phyloP scores from a whole-genome alignment of 2,329 filamentous ascomycete species.

The Talaromyces sp. region DNA sequence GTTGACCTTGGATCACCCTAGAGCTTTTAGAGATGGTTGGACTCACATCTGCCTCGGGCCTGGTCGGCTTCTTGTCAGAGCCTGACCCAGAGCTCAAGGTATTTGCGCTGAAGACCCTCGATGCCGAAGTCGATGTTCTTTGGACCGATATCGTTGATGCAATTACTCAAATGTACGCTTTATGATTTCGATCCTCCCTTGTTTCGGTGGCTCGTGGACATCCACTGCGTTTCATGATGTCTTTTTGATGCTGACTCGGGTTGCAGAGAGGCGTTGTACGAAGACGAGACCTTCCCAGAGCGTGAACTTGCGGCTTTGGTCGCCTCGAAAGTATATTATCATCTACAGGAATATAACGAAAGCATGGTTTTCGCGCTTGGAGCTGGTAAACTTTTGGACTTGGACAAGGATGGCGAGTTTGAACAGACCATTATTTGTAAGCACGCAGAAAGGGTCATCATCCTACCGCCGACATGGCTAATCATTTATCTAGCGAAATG shows the following conservation, averaged over 20 bases:
- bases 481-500: slow-evolving; percentile 63
- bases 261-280: slow-evolving; percentile 85
- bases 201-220: not conserved
- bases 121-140: slow-evolving; percentile 92
- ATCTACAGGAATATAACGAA: slow-evolving; percentile 97
- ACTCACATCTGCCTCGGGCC: slow-evolving; percentile 86
- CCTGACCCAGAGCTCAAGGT: slow-evolving; percentile 90
- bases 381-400: slow-evolving; percentile 89
- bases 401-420: slow-evolving; percentile 87
- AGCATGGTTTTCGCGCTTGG: slow-evolving; percentile 98
- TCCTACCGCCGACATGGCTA: slow-evolving; percentile 5
- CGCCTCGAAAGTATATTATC: slow-evolving; percentile 96
- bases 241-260: not conserved
- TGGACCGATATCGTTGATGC: slow-evolving; percentile 96
- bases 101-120: slow-evolving; percentile 90
- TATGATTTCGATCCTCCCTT: not conserved
- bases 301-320: slow-evolving; percentile 91
- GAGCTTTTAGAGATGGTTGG: slow-evolving; percentile 64
- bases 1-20: not conserved
- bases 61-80: slow-evolving; percentile 91
- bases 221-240: not conserved
- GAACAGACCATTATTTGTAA: slow-evolving; percentile 94
- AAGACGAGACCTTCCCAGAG: slow-evolving; percentile 91
- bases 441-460: slow-evolving; percentile 16
- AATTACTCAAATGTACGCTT: slow-evolving; percentile 81